Conservation (phyloP, 441 rosid species). For the Mallotus repandus region DNA sequence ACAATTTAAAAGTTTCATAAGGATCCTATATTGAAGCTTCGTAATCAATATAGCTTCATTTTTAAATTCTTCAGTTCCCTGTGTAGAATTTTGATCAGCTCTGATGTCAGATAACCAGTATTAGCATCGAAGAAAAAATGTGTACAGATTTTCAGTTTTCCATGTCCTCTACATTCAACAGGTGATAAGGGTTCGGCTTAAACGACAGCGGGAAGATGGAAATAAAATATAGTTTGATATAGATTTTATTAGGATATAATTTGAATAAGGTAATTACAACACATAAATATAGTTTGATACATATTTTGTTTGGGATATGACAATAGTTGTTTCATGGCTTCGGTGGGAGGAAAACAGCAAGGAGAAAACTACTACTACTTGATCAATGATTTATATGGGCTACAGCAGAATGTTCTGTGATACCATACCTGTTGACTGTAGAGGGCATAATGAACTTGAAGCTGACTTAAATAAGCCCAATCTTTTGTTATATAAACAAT, state of each 20-base stretch:
- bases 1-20: constrained; percentile 53
- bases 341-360: neutral
- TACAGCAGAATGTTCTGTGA: neutral
- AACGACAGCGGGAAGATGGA: too few species aligned
- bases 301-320: neutral
- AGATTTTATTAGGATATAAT: too few species aligned
- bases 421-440: neutral
- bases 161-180: too few species aligned
- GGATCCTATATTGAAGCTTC: constrained; percentile 63
- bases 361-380: neutral
- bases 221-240: too few species aligned
- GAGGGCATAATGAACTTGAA: neutral
- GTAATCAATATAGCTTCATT: constrained; percentile 34
- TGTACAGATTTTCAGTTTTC: too few species aligned
- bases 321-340: neutral
- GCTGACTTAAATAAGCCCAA: neutral
- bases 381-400: neutral
- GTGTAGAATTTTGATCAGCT: constrained; percentile 37
- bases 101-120: too few species aligned
- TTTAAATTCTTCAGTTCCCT: constrained; percentile 57
- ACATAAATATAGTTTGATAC: too few species aligned
- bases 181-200: too few species aligned
- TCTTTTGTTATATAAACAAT: neutral
- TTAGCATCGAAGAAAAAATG: too few species aligned
- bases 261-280: too few species aligned